Conservation (phyloP, 352 stramenopile genomes). For the Globisporangium cederbergense region DNA sequence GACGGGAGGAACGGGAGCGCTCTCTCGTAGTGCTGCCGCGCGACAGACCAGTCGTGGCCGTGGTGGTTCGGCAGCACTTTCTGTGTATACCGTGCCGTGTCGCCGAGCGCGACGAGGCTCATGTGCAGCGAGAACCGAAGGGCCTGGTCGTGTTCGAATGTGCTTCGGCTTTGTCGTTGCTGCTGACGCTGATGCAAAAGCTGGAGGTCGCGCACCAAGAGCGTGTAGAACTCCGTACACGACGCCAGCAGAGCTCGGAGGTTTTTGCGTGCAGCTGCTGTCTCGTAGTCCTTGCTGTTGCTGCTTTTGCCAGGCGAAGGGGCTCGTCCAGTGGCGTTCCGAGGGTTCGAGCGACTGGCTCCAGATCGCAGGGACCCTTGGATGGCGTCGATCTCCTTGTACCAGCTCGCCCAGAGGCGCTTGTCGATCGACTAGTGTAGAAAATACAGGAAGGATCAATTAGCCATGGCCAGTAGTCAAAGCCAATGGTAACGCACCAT, state of each 20-base stretch:
- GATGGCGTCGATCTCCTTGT: constrained; percentile 43
- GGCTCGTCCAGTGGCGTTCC: constrained; percentile 10
- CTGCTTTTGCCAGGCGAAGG: neutral
- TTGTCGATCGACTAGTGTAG: constrained; percentile 41
- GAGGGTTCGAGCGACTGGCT: constrained; percentile 5
- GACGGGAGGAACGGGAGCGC: constrained; percentile 35
- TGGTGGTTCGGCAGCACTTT: constrained; percentile 15
- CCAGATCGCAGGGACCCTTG: constrained; percentile 11
- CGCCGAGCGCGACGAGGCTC: constrained; percentile 44
- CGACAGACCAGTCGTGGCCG: constrained; percentile 26
- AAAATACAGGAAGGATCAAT: neutral
- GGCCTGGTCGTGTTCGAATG: constrained; percentile 12
- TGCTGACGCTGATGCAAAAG: neutral
- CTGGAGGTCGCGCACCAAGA: constrained; percentile 3
- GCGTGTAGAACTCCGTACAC: constrained; percentile 16
- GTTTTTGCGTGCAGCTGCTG: neutral
- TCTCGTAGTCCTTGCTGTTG: neutral
- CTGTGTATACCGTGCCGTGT: constrained; percentile 42
- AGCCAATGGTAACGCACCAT: constrained; percentile 23
- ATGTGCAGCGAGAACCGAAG: constrained; percentile 36
- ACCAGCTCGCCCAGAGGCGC: constrained; percentile 65
- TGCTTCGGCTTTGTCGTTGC: neutral
- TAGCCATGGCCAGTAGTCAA: neutral
- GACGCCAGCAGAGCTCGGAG: constrained; percentile 9
- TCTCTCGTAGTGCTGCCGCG: constrained; percentile 31